Base-by-base conservation (phyloP, 1,139 yeast species). In the Suhomyces terraborum region DNA sequence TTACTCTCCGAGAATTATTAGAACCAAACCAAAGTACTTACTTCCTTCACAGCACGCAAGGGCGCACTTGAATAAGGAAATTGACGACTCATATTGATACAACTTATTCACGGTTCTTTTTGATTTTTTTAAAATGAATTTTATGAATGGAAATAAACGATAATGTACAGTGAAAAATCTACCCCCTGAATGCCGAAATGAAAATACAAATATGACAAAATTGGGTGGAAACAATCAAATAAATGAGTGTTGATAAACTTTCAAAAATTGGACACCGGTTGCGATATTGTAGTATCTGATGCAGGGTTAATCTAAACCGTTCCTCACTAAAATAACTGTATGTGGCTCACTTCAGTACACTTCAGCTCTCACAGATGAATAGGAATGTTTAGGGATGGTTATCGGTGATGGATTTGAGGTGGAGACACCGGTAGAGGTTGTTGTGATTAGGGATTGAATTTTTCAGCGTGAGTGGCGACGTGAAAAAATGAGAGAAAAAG, bases 11-110 rank as follows among this genome's bases (percentile, higher is more conserved):
- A 6, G 18, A 14, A n/a, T 7, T 9, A 21, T 21, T 9, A 7
- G n/a, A n/a, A n/a, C n/a, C n/a, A n/a, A n/a, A n/a, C 14, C 30
- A 21, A 27, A 12, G 34, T 46, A 59, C 80, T 47, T 69, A 80
- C 97, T 75, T 93, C 98, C 70, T 89, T 93, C 51, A 93, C 91
- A 36, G 96, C 83, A 66, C 97, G 87, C 66, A 93, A 80, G 42
- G 98, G 98, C 49, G 98, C 98, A 73, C 96, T 88, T 47, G 98
- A 91, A 75, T 87, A 89, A 61, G 96, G 95, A 66, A 91, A 89
- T 60, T 74, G 76, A 51, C 76, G 75, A 66, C 76, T 71, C 77
- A 71, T 72, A 39, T 29, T 52, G 45, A 24, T 47, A 40, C 41
- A 39, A 35, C 38, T 33, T 31, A 23, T 29, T 32, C 41, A 26